phyloP scores from a whole-genome alignment of 306 rosid genomes.

The Morella rubra region DNA sequence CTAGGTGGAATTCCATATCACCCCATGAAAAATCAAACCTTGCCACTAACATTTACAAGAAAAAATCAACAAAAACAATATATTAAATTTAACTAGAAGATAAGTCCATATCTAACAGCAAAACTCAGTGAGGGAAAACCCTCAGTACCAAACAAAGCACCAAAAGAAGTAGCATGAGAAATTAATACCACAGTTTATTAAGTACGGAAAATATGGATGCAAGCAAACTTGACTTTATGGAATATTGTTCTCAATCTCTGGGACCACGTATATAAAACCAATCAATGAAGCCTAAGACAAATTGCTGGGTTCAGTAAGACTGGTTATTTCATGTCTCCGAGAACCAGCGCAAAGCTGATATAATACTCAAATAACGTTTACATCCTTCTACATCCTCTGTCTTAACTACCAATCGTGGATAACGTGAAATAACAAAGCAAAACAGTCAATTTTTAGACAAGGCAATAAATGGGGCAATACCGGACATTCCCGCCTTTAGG shows the following conservation, averaged over 20 bases:
- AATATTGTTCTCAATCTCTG: background rate
- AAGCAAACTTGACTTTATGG: background rate
- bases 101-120: background rate
- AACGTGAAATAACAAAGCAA: background rate
- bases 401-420: background rate
- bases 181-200: background rate
- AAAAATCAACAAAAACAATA: constrained; percentile 10
- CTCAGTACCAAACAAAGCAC: background rate
- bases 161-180: background rate
- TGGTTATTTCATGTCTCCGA: background rate
- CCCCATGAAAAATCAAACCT: constrained; percentile 90
- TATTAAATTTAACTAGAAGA: background rate
- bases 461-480: constrained; percentile 36
- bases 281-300: background rate
- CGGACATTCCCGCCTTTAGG: constrained; percentile 89
- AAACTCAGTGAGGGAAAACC: background rate
- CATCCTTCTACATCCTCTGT: background rate
- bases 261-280: background rate
- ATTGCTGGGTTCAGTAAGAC: too few relatives aligned
- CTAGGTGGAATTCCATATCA: constrained; percentile 74
- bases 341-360: background rate
- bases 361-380: background rate
- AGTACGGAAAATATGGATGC: background rate
- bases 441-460: background rate
- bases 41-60: constrained; percentile 55